A percentile compares a stretch with the other conserved stretches of the same genome.
Evolutionary conservation across 1,284 basidiomycete species (phyloP).

Genomic region (Microbotryomycetes sp.): DNA sequence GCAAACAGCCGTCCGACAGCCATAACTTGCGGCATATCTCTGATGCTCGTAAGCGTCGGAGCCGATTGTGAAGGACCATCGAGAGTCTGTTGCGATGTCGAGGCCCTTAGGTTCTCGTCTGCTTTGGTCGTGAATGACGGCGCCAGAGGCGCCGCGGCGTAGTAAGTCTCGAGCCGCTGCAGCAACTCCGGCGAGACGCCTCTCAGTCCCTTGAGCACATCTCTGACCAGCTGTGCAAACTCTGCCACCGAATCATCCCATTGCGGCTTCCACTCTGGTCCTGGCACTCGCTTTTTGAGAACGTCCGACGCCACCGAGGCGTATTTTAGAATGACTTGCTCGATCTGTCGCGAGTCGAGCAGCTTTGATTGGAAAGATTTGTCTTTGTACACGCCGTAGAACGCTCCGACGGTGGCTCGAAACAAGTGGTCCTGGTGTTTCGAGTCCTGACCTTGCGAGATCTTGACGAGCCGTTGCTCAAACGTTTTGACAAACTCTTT

Average conservation of each 20-base stretch:
- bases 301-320: constrained; percentile 74
- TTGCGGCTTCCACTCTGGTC: constrained; percentile 86
- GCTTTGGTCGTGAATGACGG: background rate
- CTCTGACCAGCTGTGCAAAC: constrained; percentile 76
- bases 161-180: constrained; percentile 71
- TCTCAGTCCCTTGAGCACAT: constrained; percentile 51
- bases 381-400: constrained; percentile 66
- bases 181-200: constrained; percentile 67
- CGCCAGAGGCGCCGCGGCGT: constrained; percentile 35
- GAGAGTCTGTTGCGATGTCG: constrained; percentile 1
- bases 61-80: constrained; percentile 4
- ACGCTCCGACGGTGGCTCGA: constrained; percentile 77
- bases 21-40: constrained; percentile 67
- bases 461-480: constrained; percentile 75
- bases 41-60: constrained; percentile 39
- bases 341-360: constrained; percentile 93
- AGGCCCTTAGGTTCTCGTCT: background rate
- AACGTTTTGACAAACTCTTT: constrained; percentile 83
- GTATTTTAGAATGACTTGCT: constrained; percentile 93
- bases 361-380: constrained; percentile 77
- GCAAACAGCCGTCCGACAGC: constrained; percentile 69
- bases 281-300: constrained; percentile 43
- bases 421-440: constrained; percentile 78
- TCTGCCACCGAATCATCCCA: constrained; percentile 82
- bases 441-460: constrained; percentile 82